Evolutionary conservation across 2,329 filamentous ascomycete genomes (phyloP).

Genomic region (Monosporascus cannonballus): DNA sequence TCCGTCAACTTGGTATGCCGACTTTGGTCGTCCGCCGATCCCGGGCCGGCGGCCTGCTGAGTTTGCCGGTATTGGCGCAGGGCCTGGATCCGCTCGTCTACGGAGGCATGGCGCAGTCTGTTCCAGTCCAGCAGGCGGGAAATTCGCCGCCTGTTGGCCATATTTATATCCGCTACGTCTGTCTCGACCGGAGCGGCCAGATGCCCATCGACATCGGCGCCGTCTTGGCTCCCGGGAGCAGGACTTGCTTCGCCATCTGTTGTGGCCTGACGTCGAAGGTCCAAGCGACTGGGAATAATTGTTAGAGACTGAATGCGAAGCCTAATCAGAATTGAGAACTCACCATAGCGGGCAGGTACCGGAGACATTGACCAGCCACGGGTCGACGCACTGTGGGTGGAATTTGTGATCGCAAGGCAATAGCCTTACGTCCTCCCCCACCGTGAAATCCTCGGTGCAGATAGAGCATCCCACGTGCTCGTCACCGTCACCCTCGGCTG

Average conservation of each 20-base stretch:
- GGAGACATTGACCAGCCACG: slow-evolving; percentile 64
- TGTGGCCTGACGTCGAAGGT: slow-evolving; percentile 38
- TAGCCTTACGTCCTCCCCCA: slow-evolving; percentile 62
- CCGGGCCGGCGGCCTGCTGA: slow-evolving; percentile 26
- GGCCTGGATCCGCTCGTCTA: slow-evolving; percentile 56
- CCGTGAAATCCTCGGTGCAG: slow-evolving; percentile 62
- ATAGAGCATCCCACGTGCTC: slow-evolving; percentile 56
- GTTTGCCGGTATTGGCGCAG: slow-evolving; percentile 44
- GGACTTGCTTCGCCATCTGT: slow-evolving; percentile 7
- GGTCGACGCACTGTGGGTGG: slow-evolving; percentile 62
- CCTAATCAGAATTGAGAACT: slow-evolving; percentile 23
- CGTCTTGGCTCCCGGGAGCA: slow-evolving; percentile 1
- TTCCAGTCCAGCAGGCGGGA: slow-evolving; percentile 52
- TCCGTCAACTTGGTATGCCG: slow-evolving; percentile 40
- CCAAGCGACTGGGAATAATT: slow-evolving; percentile 40
- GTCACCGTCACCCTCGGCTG: slow-evolving; percentile 17
- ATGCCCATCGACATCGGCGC: slow-evolving; percentile 1
- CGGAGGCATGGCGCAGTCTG: slow-evolving; percentile 50
- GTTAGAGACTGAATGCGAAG: slow-evolving; percentile 5
- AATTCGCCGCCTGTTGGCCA: slow-evolving; percentile 35
- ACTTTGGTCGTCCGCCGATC: slow-evolving; percentile 29
- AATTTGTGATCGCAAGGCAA: slow-evolving; percentile 64
- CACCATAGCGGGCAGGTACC: slow-evolving; percentile 66
- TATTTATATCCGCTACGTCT: slow-evolving; percentile 25
- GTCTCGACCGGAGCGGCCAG: slow-evolving; percentile 19